Percentiles rank a stretch among this genome's conserved stretches.
These are phyloP conservation scores for Nicotiana paniculata DNA, from an alignment of 257 asterid species.

Conservation along the genomic window DNA sequence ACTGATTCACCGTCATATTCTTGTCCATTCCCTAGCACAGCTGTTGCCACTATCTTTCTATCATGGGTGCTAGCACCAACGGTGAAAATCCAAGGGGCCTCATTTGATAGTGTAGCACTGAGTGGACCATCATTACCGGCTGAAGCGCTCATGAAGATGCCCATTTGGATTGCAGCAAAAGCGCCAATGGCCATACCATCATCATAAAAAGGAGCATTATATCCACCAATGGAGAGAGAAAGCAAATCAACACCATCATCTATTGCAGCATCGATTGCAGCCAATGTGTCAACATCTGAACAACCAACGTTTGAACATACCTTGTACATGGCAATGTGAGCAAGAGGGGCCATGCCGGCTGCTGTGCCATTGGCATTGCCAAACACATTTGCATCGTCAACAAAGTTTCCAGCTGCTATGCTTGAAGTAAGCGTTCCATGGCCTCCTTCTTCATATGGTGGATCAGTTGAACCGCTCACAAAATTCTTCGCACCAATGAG, in stretches of 20 bases:
- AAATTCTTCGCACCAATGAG: constrained; percentile 27
- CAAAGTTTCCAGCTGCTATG: constrained; percentile 26
- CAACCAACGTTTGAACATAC: constrained; percentile 10
- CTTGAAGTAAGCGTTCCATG: constrained; percentile 28
- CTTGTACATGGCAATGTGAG: constrained; percentile 25
- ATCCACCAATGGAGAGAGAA: constrained; percentile 24
- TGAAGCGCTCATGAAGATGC: constrained; percentile 26
- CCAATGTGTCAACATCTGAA: constrained; percentile 18
- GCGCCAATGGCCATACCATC: constrained; percentile 26
- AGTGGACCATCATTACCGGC: constrained; percentile 26
- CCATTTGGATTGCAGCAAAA: constrained; percentile 20
- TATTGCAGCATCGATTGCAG: constrained; percentile 26
- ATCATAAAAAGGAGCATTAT: not conserved
- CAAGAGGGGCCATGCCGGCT: constrained; percentile 28
- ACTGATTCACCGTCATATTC: constrained; percentile 22
- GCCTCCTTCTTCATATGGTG: constrained; percentile 10
- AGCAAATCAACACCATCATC: constrained; percentile 34
- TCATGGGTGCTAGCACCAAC: constrained; percentile 34
- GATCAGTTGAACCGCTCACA: not conserved
- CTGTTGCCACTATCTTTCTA: constrained; percentile 9
- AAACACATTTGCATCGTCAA: constrained; percentile 12
- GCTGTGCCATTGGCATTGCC: constrained; percentile 28
- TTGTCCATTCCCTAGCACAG: constrained; percentile 22
- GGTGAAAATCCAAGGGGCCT: constrained; percentile 40
- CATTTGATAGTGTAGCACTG: constrained; percentile 12